phyloP scores from a whole-genome alignment of 352 stramenopile species.

The Globisporangium nunn region DNA sequence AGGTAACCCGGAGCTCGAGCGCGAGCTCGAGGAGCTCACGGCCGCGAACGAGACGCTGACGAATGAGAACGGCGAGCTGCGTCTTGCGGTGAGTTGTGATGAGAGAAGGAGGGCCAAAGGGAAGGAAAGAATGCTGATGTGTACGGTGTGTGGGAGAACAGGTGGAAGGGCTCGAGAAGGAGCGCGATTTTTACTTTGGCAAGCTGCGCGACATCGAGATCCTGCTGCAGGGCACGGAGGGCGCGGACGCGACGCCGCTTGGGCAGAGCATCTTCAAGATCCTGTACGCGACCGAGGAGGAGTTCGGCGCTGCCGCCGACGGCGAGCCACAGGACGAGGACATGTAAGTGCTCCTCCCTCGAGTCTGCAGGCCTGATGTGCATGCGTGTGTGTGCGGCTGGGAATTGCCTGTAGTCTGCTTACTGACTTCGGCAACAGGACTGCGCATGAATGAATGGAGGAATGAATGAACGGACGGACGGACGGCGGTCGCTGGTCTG shows the following conservation, averaged over 20 bases:
- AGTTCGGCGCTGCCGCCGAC: constrained; percentile 26
- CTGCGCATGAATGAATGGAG: neutral
- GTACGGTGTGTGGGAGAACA: constrained; percentile 9
- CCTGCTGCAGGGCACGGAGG: constrained; percentile 83
- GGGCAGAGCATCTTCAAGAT: constrained; percentile 81
- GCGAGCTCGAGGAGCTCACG: constrained; percentile 70
- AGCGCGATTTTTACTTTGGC: constrained; percentile 99
- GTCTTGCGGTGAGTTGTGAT: constrained; percentile 44
- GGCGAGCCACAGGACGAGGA: constrained; percentile 47
- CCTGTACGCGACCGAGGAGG: constrained; percentile 74
- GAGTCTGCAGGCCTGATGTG: neutral
- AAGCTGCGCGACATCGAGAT: constrained; percentile 98
- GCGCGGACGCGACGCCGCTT: constrained; percentile 45
- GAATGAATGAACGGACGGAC: too few species aligned
- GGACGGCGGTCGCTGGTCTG: neutral
- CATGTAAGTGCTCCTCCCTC: constrained; percentile 22
- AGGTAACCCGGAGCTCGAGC: constrained; percentile 40
- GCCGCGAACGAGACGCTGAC: constrained; percentile 59
- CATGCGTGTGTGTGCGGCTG: too few species aligned
- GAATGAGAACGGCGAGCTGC: constrained; percentile 72
- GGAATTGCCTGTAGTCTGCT: neutral
- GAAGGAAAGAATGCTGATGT: too few species aligned
- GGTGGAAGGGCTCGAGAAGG: constrained; percentile 88
- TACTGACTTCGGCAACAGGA: neutral
- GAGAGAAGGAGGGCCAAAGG: too few species aligned